These are phyloP conservation scores for Hericium alpestre DNA, from an alignment of 768 basidiomycete species.

Conservation along the genomic window DNA sequence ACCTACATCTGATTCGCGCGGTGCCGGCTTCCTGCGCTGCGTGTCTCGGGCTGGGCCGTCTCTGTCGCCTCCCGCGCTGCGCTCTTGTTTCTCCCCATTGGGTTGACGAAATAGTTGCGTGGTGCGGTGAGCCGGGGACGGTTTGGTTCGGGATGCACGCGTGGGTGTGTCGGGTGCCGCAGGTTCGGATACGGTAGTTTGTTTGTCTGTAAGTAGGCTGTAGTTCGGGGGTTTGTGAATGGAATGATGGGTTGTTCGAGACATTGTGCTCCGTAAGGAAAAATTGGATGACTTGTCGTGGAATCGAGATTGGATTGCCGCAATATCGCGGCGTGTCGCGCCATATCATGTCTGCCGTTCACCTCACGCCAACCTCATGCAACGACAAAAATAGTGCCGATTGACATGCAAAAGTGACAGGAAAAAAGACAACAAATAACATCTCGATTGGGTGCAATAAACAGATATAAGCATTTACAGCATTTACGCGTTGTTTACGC, in stretches of 20 bases:
- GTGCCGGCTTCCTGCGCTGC: slow-evolving; percentile 5
- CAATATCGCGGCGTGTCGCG: too few relatives aligned
- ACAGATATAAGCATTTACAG: background rate
- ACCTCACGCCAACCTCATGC: too few relatives aligned
- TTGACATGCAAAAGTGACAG: too few relatives aligned
- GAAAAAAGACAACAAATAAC: too few relatives aligned
- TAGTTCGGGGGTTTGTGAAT: background rate
- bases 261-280: background rate
- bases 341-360: too few relatives aligned
- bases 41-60: slow-evolving; percentile 9
- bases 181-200: background rate
- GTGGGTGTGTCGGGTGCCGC: background rate
- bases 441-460: background rate
- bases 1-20: background rate
- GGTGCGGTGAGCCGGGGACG: slow-evolving; percentile 37
- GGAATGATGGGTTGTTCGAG: background rate
- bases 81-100: slow-evolving; percentile 34
- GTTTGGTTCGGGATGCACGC: slow-evolving; percentile 2
- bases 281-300: too few relatives aligned
- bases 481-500: background rate
- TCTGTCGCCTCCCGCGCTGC: slow-evolving; percentile 21
- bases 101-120: slow-evolving; percentile 33
- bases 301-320: too few relatives aligned
- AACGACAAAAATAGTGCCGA: too few relatives aligned
- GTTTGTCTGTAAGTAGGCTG: background rate